Base-by-base conservation (phyloP, 2,329 filamentous ascomycete species). In the Dichotomopilus funicola region DNA sequence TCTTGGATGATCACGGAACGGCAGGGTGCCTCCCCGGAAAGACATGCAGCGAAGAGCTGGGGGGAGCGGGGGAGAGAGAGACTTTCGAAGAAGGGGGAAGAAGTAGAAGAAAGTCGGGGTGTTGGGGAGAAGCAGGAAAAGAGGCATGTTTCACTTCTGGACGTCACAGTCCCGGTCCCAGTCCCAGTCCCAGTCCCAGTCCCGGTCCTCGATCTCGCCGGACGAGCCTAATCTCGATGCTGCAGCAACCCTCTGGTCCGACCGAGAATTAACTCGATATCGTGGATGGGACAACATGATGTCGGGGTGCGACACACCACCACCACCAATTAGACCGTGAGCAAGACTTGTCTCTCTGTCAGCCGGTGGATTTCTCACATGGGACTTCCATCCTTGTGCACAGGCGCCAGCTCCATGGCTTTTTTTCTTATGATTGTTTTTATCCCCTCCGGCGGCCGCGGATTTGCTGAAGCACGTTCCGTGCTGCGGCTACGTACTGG, bases 141-240 rank as follows among this genome's bases (percentile, higher is more conserved):
- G 42, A 11, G 12, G 35, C n/a, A 7, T 31, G 52, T 48, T 53
- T 59, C 53, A 51, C 50, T 52, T 41, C 31, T 11, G 19, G 19
- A 27, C 19, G 19, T 27, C 19, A 27, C 19, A 27, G 40, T 42
- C 37, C 8, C 12, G 37, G 37, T 40, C 5, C 13, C 6, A 42
- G 11, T 42, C 40, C 11, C 9, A 27, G 37, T 40, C 5, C 13
- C 6, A 42, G 11, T 42, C 40, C 11, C 9, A 27, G 3, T 12
- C 44, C 44, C 54, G 37, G 43, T 45, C 41, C 34, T 55, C 53
- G 56, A 55, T 55, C 41, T 51, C 48, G 47, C 50, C 19, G 27
- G 36, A 51, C 47, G 52, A 49, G 33, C 60, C 58, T 63, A 62
- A 63, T 62, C 62, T 63, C 60, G 63, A 63, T 63, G 57, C 59